A percentile compares a stretch with the other conserved stretches of the same genome.
Evolutionary conservation across 1,284 basidiomycete species (phyloP).

Genomic region (Ustilago curta): DNA sequence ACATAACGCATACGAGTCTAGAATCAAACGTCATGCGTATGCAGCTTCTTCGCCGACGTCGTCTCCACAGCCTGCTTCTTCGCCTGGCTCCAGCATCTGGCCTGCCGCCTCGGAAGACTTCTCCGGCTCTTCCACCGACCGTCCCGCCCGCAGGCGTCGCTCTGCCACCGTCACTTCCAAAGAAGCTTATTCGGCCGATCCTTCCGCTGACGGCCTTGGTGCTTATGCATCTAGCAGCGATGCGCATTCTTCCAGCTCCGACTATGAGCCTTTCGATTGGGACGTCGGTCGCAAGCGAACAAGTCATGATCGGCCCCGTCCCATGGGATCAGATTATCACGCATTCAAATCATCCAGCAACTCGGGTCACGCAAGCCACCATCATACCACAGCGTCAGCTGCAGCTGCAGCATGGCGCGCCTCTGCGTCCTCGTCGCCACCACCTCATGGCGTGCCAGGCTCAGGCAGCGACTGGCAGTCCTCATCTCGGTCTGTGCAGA

Average conservation of each 20-base stretch:
- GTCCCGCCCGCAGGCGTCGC: slow-evolving; percentile 27
- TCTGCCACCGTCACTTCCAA: slow-evolving; percentile 41
- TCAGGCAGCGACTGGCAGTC: slow-evolving; percentile 9
- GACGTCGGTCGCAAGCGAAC: slow-evolving; percentile 42
- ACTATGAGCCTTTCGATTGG: slow-evolving; percentile 55
- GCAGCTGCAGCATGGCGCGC: slow-evolving; percentile 14
- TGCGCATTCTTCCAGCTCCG: slow-evolving; percentile 42
- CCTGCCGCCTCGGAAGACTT: slow-evolving; percentile 16
- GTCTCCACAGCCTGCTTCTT: slow-evolving; percentile 34
- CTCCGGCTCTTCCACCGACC: slow-evolving; percentile 47
- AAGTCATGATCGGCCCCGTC: slow-evolving; percentile 36
- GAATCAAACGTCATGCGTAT: slow-evolving; percentile 14
- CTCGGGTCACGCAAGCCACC: slow-evolving; percentile 5
- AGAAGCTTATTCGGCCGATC: slow-evolving; percentile 54
- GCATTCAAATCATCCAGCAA: slow-evolving; percentile 8
- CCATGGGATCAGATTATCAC: slow-evolving; percentile 16
- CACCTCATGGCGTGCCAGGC: slow-evolving; percentile 7
- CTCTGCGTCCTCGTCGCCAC: slow-evolving; percentile 17
- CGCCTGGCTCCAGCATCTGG: slow-evolving; percentile 21
- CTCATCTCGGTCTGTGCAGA: slow-evolving; percentile 18
- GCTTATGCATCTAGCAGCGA: slow-evolving; percentile 47
- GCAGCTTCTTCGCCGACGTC: slow-evolving; percentile 15
- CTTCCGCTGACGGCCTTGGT: slow-evolving; percentile 35
- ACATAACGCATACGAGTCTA: slow-evolving; percentile 9
- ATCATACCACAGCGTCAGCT: slow-evolving; percentile 7